phyloP scores from a whole-genome alignment of 805 yeast genomes.

The Lachancea fermentati region DNA sequence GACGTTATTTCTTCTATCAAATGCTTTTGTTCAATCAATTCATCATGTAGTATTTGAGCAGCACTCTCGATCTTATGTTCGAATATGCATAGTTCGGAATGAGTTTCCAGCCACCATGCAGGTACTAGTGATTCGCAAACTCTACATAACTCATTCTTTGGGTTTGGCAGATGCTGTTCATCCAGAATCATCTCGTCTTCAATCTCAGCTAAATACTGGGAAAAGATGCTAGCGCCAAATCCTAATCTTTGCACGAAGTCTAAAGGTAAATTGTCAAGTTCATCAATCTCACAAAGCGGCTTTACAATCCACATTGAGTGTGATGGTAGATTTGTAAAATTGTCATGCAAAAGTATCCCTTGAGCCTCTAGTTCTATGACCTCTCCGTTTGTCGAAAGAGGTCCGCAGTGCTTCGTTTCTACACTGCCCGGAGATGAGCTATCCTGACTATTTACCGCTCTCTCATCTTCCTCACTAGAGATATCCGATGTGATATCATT shows the following conservation, averaged over 20 bases:
- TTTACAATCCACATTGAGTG: slow-evolving; percentile 93
- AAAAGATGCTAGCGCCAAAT: slow-evolving; percentile 81
- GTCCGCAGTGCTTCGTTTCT: neutral
- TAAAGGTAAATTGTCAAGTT: slow-evolving; percentile 61
- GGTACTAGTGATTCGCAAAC: slow-evolving; percentile 91
- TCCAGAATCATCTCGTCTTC: slow-evolving; percentile 60
- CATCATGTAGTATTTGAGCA: slow-evolving; percentile 70
- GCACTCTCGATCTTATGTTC: slow-evolving; percentile 81
- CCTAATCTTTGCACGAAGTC: slow-evolving; percentile 73
- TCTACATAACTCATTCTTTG: slow-evolving; percentile 76
- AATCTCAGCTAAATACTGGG: slow-evolving; percentile 60
- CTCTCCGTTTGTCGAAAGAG: slow-evolving; percentile 40
- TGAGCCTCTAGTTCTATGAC: slow-evolving; percentile 83
- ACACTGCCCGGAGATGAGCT: neutral
- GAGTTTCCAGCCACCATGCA: slow-evolving; percentile 94
- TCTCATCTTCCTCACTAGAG: slow-evolving; percentile 11
- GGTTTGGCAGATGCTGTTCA: slow-evolving; percentile 65
- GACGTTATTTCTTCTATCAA: slow-evolving; percentile 37
- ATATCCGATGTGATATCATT: slow-evolving; percentile 7
- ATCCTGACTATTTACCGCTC: neutral
- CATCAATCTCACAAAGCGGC: slow-evolving; percentile 61
- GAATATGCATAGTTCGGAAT: slow-evolving; percentile 77
- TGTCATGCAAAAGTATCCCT: slow-evolving; percentile 75
- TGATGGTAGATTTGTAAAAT: slow-evolving; percentile 49
- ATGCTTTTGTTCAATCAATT: slow-evolving; percentile 62